These are phyloP conservation scores for Tylopilus orsonianus DNA, from an alignment of 1,284 basidiomycete species.

Conservation along the genomic window DNA sequence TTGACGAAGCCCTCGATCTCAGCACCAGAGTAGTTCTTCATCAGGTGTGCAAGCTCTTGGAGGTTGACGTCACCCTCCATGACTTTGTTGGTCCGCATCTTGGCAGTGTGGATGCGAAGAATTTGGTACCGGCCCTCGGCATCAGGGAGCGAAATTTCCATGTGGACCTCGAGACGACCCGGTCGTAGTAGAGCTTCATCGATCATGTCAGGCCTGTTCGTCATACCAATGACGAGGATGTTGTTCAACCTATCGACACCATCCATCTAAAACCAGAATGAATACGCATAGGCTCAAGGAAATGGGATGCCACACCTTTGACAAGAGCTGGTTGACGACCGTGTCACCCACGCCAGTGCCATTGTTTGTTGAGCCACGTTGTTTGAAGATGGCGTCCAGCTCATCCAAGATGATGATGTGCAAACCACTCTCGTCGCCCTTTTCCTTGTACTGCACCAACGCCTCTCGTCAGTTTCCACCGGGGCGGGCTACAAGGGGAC, in stretches of 20 bases:
- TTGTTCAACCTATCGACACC: slow-evolving; percentile 99
- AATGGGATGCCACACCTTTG: slow-evolving; percentile 61
- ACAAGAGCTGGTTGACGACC: slow-evolving; percentile 97
- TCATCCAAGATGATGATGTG: slow-evolving; percentile 99
- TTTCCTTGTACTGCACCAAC: slow-evolving; percentile 82
- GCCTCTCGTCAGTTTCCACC: neutral
- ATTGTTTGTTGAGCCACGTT: slow-evolving; percentile 85
- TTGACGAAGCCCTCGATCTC: slow-evolving; percentile 97
- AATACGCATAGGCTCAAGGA: neutral
- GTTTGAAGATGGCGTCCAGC: slow-evolving; percentile 98
- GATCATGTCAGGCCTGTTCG: slow-evolving; percentile 98
- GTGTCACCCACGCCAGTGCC: slow-evolving; percentile 99
- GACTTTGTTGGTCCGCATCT: slow-evolving; percentile 91
- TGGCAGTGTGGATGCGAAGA: slow-evolving; percentile 91
- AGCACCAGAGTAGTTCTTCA: slow-evolving; percentile 98
- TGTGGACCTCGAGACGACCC: slow-evolving; percentile 99
- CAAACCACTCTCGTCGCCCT: slow-evolving; percentile 96
- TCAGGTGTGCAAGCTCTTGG: slow-evolving; percentile 76
- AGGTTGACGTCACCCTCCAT: slow-evolving; percentile 91
- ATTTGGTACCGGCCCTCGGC: slow-evolving; percentile 93
- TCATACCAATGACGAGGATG: slow-evolving; percentile 99
- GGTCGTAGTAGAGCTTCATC: slow-evolving; percentile 97
- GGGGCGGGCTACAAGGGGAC: slow-evolving; percentile 12
- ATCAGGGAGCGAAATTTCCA: slow-evolving; percentile 98
- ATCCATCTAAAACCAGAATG: slow-evolving; percentile 73